A percentile compares a stretch with the other conserved stretches of the same genome.
These are phyloP conservation scores for Zanthoxylum bungeanum DNA, from an alignment of 345 rosid species.

Conservation along the genomic window DNA sequence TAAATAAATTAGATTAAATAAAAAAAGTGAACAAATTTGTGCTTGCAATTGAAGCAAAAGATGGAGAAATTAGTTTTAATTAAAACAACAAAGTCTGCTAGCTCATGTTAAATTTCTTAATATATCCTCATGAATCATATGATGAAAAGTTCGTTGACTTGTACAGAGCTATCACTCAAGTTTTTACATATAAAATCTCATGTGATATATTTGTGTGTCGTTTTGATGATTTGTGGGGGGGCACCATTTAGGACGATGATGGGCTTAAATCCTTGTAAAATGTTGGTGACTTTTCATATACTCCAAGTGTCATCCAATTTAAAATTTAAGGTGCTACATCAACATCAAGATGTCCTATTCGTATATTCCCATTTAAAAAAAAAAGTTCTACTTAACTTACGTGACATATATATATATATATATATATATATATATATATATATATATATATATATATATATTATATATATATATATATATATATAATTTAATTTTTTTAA, in stretches of 20 bases:
- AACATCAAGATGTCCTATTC: neutral
- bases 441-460: too few species aligned
- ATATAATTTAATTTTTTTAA: too few species aligned
- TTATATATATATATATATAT: too few species aligned
- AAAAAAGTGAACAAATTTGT: neutral
- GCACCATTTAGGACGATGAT: neutral
- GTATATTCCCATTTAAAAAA: too few species aligned
- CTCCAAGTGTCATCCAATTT: constrained; percentile 20
- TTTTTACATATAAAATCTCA: too few species aligned
- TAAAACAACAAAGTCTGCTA: neutral
- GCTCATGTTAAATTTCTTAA: neutral
- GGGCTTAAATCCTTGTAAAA: neutral
- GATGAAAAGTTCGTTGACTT: constrained; percentile 8
- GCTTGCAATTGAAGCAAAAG: neutral
- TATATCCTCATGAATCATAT: neutral
- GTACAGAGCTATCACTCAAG: too few species aligned
- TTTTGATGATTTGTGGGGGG: constrained; percentile 1
- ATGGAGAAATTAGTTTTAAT: neutral
- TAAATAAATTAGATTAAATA: too few species aligned
- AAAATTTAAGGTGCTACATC: neutral
- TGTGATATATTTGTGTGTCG: neutral
- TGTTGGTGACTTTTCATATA: constrained; percentile 17
- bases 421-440: too few species aligned
- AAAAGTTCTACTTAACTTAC: too few species aligned
- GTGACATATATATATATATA: too few species aligned